These are phyloP conservation scores for Ustilago esculenta DNA, from an alignment of 1,284 basidiomycete genomes.

Conservation along the genomic window DNA sequence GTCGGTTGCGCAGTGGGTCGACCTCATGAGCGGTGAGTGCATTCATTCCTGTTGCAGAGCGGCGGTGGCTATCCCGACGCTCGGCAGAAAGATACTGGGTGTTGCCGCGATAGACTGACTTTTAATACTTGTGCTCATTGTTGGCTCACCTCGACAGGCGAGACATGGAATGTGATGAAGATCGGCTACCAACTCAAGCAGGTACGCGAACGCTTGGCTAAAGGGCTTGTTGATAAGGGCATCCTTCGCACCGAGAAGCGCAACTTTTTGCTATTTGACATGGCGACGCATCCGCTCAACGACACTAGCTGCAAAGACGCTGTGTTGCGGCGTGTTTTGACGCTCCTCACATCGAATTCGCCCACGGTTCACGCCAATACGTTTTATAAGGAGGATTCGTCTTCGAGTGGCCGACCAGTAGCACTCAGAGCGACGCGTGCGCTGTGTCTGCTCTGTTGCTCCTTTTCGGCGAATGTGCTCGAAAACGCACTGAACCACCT, in stretches of 20 bases:
- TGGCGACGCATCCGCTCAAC: constrained; percentile 66
- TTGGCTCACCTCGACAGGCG: constrained; percentile 24
- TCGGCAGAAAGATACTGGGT: too few relatives aligned
- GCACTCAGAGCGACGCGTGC: constrained; percentile 56
- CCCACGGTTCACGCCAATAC: constrained; percentile 45
- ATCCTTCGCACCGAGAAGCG: constrained; percentile 66
- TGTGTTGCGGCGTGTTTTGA: constrained; percentile 58
- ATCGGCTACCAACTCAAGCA: constrained; percentile 66
- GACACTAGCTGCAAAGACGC: constrained; percentile 63
- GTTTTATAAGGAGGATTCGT: constrained; percentile 58
- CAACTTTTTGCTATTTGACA: constrained; percentile 66
- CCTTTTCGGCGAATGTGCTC: constrained; percentile 62
- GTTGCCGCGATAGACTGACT: too few relatives aligned
- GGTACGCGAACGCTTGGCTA: constrained; percentile 65
- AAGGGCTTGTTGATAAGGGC: constrained; percentile 66
- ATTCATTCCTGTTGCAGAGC: too few relatives aligned
- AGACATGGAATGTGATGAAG: constrained; percentile 67
- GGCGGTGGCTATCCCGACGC: too few relatives aligned
- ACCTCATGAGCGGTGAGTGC: constrained; percentile 58
- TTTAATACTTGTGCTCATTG: too few relatives aligned
- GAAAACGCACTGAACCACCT: constrained; percentile 65
- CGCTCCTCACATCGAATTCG: constrained; percentile 52
- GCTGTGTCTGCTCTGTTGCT: constrained; percentile 60
- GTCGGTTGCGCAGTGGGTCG: constrained; percentile 62
- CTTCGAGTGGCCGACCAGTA: constrained; percentile 21